Percentiles rank a stretch among this genome's conserved stretches.
Evolutionary conservation across 1,284 basidiomycete genomes (phyloP).

Genomic region (Papiliotrema laurentii): DNA sequence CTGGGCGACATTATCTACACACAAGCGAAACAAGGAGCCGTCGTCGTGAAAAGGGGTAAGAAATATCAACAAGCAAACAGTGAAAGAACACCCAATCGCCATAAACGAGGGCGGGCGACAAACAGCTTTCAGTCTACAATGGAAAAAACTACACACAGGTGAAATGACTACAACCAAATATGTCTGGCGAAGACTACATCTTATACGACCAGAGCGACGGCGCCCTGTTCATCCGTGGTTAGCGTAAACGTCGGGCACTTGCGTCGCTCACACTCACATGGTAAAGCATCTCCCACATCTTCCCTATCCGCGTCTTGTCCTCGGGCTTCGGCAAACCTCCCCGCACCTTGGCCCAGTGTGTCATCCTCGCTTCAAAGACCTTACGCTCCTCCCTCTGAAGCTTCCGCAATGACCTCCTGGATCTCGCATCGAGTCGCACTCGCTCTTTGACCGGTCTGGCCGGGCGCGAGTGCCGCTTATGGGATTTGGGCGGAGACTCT

Average conservation of each 20-base stretch:
- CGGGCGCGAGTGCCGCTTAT: slow-evolving; percentile 7
- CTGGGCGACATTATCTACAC: too few relatives aligned
- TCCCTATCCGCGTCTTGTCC: slow-evolving; percentile 1
- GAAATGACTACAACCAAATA: background rate
- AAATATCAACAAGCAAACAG: background rate
- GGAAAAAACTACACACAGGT: background rate
- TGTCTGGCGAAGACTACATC: background rate
- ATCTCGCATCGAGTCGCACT: too few relatives aligned
- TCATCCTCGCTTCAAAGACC: background rate
- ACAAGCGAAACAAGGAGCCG: too few relatives aligned
- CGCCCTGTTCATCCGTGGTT: slow-evolving; percentile 5
- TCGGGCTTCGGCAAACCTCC: too few relatives aligned
- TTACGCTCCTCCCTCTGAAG: background rate
- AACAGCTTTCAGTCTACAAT: background rate
- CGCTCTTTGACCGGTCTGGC: background rate
- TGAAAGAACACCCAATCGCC: background rate
- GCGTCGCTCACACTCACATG: slow-evolving; percentile 13
- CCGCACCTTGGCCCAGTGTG: background rate
- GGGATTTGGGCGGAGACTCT: background rate
- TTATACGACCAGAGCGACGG: slow-evolving; percentile 8
- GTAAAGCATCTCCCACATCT: slow-evolving; percentile 12
- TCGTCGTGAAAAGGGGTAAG: too few relatives aligned
- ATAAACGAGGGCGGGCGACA: too few relatives aligned
- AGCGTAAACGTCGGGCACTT: slow-evolving; percentile 2
- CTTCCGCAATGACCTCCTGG: too few relatives aligned